Percentiles rank a stretch among this genome's conserved stretches.
These are phyloP conservation scores for Rhodotorula paludigena DNA, from an alignment of 768 basidiomycete genomes.

Conservation along the genomic window DNA sequence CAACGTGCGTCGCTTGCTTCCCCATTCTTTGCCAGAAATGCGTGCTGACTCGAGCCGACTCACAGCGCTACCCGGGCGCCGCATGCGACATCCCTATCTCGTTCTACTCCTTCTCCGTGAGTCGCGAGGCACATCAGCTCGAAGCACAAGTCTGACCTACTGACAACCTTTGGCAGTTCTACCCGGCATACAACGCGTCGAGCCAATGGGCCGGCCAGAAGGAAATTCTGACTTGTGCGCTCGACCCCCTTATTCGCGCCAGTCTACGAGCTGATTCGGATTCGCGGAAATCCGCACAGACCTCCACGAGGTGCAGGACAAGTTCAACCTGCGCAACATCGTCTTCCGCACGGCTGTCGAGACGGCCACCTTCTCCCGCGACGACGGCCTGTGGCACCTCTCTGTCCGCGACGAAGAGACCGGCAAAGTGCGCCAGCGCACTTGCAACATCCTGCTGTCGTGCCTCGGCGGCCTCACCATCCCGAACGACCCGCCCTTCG, in stretches of 20 bases:
- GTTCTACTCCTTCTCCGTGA: slow-evolving; percentile 34
- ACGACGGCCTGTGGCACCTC: slow-evolving; percentile 36
- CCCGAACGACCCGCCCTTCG: slow-evolving; percentile 30
- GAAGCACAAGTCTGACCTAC: not conserved
- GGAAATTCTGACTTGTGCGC: slow-evolving; percentile 26
- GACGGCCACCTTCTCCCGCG: slow-evolving; percentile 25
- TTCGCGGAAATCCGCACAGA: slow-evolving; percentile 2
- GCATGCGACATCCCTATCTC: slow-evolving; percentile 36
- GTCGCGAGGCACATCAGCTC: not conserved
- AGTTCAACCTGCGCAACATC: slow-evolving; percentile 36
- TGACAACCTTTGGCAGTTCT: slow-evolving; percentile 5
- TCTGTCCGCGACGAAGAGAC: slow-evolving; percentile 26
- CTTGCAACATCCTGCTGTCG: slow-evolving; percentile 40
- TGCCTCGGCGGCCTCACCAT: slow-evolving; percentile 34
- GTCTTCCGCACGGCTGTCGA: slow-evolving; percentile 30
- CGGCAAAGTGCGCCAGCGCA: slow-evolving; percentile 17
- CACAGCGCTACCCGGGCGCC: slow-evolving; percentile 27
- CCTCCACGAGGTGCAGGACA: slow-evolving; percentile 28
- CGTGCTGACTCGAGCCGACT: too few relatives aligned
- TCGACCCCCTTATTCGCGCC: too few relatives aligned
- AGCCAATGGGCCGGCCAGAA: slow-evolving; percentile 26
- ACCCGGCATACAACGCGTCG: slow-evolving; percentile 5
- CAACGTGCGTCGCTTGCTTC: slow-evolving; percentile 5
- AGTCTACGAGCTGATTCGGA: not conserved
- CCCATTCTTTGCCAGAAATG: not conserved